Evolutionary conservation across 2,329 filamentous ascomycete species (phyloP).

Genomic region (Torrubiella hemipterigena): DNA sequence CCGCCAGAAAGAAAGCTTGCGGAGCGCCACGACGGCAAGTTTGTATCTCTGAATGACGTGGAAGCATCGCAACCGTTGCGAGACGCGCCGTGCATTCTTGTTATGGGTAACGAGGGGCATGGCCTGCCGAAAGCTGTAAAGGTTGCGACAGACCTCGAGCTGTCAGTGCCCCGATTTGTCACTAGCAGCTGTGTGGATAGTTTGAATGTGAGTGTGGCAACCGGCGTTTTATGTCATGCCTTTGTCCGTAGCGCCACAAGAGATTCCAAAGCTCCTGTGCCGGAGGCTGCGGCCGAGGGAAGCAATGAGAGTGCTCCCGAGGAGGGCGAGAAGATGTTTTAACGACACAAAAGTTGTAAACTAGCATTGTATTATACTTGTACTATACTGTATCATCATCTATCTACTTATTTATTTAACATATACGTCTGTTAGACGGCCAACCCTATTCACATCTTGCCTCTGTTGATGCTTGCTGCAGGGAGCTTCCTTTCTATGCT

Average conservation of each 20-base stretch:
- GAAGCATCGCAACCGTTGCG: slow-evolving; percentile 39
- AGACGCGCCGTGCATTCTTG: slow-evolving; percentile 58
- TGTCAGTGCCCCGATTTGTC: slow-evolving; percentile 51
- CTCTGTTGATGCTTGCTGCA: too few species aligned
- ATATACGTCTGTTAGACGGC: too few species aligned
- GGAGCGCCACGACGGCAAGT: slow-evolving; percentile 24
- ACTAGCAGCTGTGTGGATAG: slow-evolving; percentile 60
- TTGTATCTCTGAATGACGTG: slow-evolving; percentile 36
- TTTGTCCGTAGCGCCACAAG: slow-evolving; percentile 39
- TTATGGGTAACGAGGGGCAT: slow-evolving; percentile 72
- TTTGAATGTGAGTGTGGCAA: slow-evolving; percentile 85
- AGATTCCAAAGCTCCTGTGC: slow-evolving; percentile 12
- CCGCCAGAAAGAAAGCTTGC: slow-evolving; percentile 23
- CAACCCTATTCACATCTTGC: too few species aligned
- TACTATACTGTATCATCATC: background rate
- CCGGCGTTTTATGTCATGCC: slow-evolving; percentile 60
- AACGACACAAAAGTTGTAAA: background rate
- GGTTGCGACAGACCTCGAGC: slow-evolving; percentile 50
- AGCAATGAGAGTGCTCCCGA: background rate
- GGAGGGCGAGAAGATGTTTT: background rate
- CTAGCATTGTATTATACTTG: background rate
- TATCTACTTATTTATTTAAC: too few species aligned
- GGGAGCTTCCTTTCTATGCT: too few species aligned
- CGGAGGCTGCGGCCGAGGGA: slow-evolving; percentile 8
- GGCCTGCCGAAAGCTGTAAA: slow-evolving; percentile 57